A percentile compares a stretch with the other conserved stretches of the same genome.
Evolutionary conservation across 1,284 basidiomycete species (phyloP).

Genomic region (Pseudozyma sp.): DNA sequence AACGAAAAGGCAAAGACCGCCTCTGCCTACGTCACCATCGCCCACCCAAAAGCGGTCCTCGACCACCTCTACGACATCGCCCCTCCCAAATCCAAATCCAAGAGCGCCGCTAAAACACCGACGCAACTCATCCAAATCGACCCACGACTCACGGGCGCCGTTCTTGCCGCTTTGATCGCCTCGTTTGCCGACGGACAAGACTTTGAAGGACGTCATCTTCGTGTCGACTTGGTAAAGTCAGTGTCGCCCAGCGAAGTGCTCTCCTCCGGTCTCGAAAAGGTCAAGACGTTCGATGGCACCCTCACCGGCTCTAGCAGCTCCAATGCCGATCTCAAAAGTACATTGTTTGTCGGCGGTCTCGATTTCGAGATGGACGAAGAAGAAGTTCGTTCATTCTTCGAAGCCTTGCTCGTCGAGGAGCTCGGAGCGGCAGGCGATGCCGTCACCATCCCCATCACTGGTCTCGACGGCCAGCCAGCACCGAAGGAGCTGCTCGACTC

Average conservation of each 20-base stretch:
- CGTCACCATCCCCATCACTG: constrained; percentile 27
- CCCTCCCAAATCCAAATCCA: constrained; percentile 35
- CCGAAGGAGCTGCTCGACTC: constrained; percentile 20
- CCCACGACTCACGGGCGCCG: constrained; percentile 62
- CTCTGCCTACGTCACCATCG: constrained; percentile 66
- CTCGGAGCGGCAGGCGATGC: constrained; percentile 72
- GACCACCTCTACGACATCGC: constrained; percentile 31
- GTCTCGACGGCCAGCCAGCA: constrained; percentile 40
- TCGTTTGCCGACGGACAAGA: constrained; percentile 77
- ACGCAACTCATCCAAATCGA: constrained; percentile 26
- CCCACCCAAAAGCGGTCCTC: constrained; percentile 48
- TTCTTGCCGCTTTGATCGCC: constrained; percentile 77
- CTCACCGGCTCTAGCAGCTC: constrained; percentile 39
- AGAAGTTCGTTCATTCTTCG: constrained; percentile 87
- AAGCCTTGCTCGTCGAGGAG: constrained; percentile 80
- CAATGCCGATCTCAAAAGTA: constrained; percentile 73
- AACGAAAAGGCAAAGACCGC: constrained; percentile 62
- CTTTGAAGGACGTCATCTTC: constrained; percentile 76
- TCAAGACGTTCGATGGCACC: constrained; percentile 49
- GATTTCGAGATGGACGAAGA: constrained; percentile 93
- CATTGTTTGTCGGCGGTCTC: constrained; percentile 89
- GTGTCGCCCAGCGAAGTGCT: constrained; percentile 57
- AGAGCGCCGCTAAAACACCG: constrained; percentile 11
- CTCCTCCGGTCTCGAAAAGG: constrained; percentile 58
- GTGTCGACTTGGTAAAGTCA: constrained; percentile 60